These are phyloP conservation scores for Cladophialophora carrionii DNA, from an alignment of 2,329 filamentous ascomycete genomes.

Conservation along the genomic window DNA sequence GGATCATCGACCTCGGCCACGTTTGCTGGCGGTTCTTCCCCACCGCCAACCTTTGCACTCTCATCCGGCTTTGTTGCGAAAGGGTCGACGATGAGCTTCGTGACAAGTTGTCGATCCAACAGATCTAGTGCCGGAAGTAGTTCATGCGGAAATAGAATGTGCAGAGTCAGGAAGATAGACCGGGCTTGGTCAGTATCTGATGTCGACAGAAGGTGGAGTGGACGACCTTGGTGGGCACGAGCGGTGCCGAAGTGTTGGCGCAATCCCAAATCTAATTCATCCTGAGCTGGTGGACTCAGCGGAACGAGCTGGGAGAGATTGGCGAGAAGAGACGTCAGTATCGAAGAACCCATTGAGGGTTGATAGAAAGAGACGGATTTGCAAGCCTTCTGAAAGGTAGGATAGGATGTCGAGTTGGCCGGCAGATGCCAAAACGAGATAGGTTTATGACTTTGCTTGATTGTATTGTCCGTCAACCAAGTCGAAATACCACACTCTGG, in stretches of 20 bases:
- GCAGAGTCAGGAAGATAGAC: conserved; percentile 71
- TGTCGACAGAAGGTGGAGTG: conserved; percentile 15
- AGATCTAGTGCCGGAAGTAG: conserved; percentile 85
- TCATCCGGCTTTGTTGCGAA: neutral
- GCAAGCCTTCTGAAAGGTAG: neutral
- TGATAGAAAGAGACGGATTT: neutral
- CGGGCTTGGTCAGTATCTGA: conserved; percentile 22
- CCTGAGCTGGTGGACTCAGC: neutral
- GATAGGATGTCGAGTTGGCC: neutral
- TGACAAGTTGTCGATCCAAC: conserved; percentile 75
- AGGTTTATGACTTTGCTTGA: neutral
- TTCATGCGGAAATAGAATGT: conserved; percentile 80
- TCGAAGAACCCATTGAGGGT: neutral
- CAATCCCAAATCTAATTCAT: neutral
- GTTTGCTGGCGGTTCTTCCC: neutral
- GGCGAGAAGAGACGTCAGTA: neutral
- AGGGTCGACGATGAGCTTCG: conserved; percentile 50
- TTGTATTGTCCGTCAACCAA: neutral
- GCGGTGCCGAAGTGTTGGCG: neutral
- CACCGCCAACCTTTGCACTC: neutral
- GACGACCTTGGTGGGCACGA: conserved; percentile 1
- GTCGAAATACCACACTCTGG: neutral
- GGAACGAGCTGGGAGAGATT: neutral
- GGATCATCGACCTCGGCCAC: neutral
- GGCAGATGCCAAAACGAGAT: neutral